Base-by-base conservation (phyloP, 306 rosid genomes). In the Vigna trinervia region DNA sequence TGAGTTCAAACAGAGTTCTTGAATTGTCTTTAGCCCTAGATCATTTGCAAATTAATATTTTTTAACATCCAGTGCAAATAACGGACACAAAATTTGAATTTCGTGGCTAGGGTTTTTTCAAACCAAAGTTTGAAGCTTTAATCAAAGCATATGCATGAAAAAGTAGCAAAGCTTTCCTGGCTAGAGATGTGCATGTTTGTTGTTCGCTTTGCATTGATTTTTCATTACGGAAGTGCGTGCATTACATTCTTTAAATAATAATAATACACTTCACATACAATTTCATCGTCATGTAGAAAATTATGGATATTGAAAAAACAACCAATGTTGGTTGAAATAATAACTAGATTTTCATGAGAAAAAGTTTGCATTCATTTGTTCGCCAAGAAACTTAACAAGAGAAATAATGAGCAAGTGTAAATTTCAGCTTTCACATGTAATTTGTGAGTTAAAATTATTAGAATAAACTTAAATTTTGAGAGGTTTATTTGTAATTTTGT, bases 201-300 rank as follows among this genome's bases (percentile, higher is more conserved):
- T 76, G 36, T 63, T 52, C 15, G 23, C 71, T 61, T 74, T 60
- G 38, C 61, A 61, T 61, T 74, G 26, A 46, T 60, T 61, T 58
- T 28, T 60, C 57, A 26, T 41, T 7, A 30, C 2, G 46, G 15
- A 58, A 74, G 15, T 15, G 69, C n/a, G 28, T 60, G 34, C 23
- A 46, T 74, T 74, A 34, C 32, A 30, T 75, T 75, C 13, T 74
- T 17, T 30, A 22, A 30, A 74, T 12, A 75, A 32, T 28, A 43
- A 58, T 22, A 17, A 51, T 26, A 12, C 43, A 50, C 17, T 47
- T 28, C 5, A 8, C 51, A 26, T 7, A 26, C 23, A 10, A n/a
- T 11, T 20, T 1, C 41, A 41, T 65, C 20, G 19, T 65, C 20
- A 41, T 5, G 19, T 19, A 5, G 71, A 65, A 65, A 65, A 41